Conservation (phyloP, 371 early-diverging fungal species). For the Lichtheimia ornata region DNA sequence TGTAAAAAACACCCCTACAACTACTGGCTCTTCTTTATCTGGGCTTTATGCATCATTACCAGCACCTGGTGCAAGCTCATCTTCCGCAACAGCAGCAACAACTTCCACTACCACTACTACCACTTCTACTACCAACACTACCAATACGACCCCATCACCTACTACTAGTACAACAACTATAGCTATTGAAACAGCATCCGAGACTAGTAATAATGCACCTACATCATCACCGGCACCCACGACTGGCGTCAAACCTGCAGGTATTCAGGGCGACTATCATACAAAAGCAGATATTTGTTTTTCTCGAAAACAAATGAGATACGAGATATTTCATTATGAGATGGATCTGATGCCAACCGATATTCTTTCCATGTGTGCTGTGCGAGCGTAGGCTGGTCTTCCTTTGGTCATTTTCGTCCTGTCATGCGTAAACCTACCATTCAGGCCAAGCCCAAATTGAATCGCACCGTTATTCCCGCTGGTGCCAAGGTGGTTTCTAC, state of each 20-base stretch:
- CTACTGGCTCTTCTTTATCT: slow-evolving; percentile 8
- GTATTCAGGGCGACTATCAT: slow-evolving; percentile 9
- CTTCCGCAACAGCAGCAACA: slow-evolving; percentile 2
- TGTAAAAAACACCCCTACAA: neutral
- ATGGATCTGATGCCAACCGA: neutral
- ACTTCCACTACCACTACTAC: neutral
- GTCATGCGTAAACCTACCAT: slow-evolving; percentile 48
- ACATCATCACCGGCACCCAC: slow-evolving; percentile 10
- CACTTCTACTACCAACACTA: neutral
- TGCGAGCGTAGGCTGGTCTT: slow-evolving; percentile 40
- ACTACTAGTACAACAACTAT: slow-evolving; percentile 4
- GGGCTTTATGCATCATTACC: slow-evolving; percentile 23
- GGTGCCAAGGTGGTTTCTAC: slow-evolving; percentile 46
- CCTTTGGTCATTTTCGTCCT: slow-evolving; percentile 45
- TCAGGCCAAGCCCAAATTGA: slow-evolving; percentile 48
- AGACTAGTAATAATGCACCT: neutral
- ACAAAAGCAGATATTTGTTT: neutral
- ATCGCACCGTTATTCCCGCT: slow-evolving; percentile 44
- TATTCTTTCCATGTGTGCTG: neutral
- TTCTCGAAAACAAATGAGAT: neutral
- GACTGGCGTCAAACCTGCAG: slow-evolving; percentile 18
- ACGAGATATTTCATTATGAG: neutral
- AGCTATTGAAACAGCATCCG: no score
- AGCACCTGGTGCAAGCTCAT: slow-evolving; percentile 12
- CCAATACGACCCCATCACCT: slow-evolving; percentile 8